Percentiles rank a stretch among this genome's conserved stretches.
These are phyloP conservation scores for Eragrostis nindensis DNA, from an alignment of 176 grass and related monocot genomes.

Conservation along the genomic window DNA sequence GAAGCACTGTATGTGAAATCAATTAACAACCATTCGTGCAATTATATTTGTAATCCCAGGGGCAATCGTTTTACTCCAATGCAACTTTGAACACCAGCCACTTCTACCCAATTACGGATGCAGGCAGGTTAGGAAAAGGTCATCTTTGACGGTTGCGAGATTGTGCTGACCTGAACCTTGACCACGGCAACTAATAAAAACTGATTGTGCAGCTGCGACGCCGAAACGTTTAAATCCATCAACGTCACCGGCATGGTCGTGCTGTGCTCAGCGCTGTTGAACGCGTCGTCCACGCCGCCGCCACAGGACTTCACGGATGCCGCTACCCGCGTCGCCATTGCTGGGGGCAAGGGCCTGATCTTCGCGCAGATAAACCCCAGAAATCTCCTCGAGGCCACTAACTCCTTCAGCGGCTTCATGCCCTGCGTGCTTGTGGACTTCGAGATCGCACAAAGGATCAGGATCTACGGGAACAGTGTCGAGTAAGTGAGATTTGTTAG, in stretches of 20 bases:
- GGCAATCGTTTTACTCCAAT: constrained; percentile 49
- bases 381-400: neutral
- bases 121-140: constrained; percentile 10
- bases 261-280: neutral
- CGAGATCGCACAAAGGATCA: neutral
- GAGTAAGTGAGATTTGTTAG: neutral
- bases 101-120: constrained; percentile 24
- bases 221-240: neutral
- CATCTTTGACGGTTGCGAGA: neutral
- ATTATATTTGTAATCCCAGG: constrained; percentile 27
- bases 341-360: constrained; percentile 23
- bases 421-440: constrained; percentile 8
- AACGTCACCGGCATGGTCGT: constrained; percentile 29
- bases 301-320: accelerated
- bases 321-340: neutral
- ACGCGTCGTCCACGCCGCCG: neutral
- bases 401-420: neutral
- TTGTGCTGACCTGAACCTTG: too few relatives aligned
- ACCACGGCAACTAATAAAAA: too few relatives aligned
- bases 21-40: neutral
- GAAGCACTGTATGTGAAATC: too few relatives aligned
- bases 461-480: neutral
- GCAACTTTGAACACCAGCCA: neutral
- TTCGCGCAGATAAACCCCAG: neutral
- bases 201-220: constrained; percentile 19